A percentile compares a stretch with the other conserved stretches of the same genome.
phyloP scores from a whole-genome alignment of 2,329 filamentous ascomycete species.

The Alternaria arbusti region DNA sequence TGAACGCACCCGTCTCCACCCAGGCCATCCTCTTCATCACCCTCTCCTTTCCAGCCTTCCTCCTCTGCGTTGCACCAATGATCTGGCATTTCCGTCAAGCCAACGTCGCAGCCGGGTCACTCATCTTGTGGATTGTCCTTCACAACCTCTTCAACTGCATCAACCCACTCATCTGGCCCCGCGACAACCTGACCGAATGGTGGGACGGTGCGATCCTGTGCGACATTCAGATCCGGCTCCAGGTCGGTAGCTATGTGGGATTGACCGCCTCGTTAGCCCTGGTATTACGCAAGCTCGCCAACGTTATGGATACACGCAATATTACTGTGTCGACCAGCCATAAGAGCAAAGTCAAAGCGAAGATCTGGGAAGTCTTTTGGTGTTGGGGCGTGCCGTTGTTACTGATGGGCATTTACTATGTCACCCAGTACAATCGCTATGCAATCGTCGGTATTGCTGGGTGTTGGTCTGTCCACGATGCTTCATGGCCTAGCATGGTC shows the following conservation, averaged over 20 bases:
- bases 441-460: constrained; percentile 64
- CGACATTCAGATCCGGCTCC: constrained; percentile 68
- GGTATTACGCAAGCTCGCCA: constrained; percentile 66
- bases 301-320: constrained; percentile 65
- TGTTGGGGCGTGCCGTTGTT: constrained; percentile 64
- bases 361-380: constrained; percentile 60
- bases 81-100: constrained; percentile 65
- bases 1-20: constrained; percentile 33
- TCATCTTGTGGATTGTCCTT: constrained; percentile 64
- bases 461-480: constrained; percentile 61
- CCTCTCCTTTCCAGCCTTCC: constrained; percentile 57
- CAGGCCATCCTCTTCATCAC: constrained; percentile 54
- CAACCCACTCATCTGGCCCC: constrained; percentile 71
- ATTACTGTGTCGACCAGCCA: constrained; percentile 60
- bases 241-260: constrained; percentile 60
- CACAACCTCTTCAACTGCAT: constrained; percentile 64
- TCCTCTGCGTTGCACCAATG: constrained; percentile 64
- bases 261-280: constrained; percentile 61
- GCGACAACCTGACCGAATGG: constrained; percentile 60
- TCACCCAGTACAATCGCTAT: constrained; percentile 67
- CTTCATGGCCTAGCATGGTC: constrained; percentile 64
- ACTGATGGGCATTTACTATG: constrained; percentile 63
- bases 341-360: constrained; percentile 55
- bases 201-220: constrained; percentile 68
- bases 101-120: constrained; percentile 65